Evolutionary conservation across 1,284 basidiomycete species (phyloP), one percentile per base, ranked within the genome.

Genomic region (Inonotus hispidus): DNA sequence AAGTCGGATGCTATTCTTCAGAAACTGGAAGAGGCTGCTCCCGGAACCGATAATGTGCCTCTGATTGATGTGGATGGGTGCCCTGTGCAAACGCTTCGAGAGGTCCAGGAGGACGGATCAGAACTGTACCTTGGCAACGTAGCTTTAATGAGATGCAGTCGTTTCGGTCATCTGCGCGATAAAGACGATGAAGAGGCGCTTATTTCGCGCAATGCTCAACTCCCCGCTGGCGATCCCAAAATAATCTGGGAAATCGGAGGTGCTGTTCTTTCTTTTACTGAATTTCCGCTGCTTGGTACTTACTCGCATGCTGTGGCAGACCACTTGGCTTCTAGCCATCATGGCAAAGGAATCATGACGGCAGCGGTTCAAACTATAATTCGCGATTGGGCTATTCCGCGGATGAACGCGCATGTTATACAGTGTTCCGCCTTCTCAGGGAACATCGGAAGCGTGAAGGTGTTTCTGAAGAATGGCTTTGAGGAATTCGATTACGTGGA

Each of bases 281-380:
- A 23, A n/a, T 23, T 13, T 50, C 21, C 37, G 8, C 13, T 39
- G 4, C 25, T 25, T 27, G 21, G 2, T 50, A 32, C 23, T 49
- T 27, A 35, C 38, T 50, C 3, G 32, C 14, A 23, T 8, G 2
- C 23, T 3, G 21, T n/a, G 13, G 5, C 29, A 73, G 71, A 70
- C 59, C 72, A 71, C 52, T 63, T 72, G 8, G 59, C 65, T 14
- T 66, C 71, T 11, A 66, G 63, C 16, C 66, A 72, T 60, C 71
- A 72, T 54, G 66, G 67, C 0, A 64, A 66, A 56, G 72, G 72
- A 10, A 71, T 73, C 37, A 73, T 72, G 70, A 68, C 66, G 19
- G 64, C 65, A 10, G 70, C 64, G 5, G 43, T 73, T 10, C 61
- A 53, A 4, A 65, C 66, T 6, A 39, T 73, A 37, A 66, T 73